Conservation (phyloP, 1,284 basidiomycete genomes). For the Ceratorhiza oryzae-sativae region DNA sequence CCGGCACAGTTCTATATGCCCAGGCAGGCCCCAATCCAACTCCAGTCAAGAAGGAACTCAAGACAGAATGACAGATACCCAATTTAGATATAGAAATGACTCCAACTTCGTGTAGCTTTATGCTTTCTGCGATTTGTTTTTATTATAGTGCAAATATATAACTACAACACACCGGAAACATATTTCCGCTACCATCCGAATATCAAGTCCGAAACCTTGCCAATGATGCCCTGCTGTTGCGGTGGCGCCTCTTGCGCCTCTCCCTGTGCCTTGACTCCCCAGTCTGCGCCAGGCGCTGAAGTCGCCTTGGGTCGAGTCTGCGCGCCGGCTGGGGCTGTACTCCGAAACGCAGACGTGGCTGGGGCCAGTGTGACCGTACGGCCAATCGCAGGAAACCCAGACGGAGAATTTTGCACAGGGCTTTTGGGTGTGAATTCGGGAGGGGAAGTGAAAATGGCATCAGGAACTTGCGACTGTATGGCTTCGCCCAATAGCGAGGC, state of each 20-base stretch:
- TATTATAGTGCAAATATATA: no score
- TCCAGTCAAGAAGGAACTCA: neutral
- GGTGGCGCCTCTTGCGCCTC: neutral
- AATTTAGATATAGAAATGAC: constrained; percentile 4
- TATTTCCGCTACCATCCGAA: constrained; percentile 29
- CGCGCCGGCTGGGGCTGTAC: constrained; percentile 1
- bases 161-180: neutral
- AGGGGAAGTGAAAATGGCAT: neutral
- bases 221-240: constrained; percentile 29
- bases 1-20: constrained; percentile 64
- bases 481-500: constrained; percentile 22
- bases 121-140: neutral
- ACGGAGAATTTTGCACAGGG: neutral
- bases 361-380: constrained; percentile 6
- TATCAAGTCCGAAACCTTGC: constrained; percentile 33
- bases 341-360: constrained; percentile 18
- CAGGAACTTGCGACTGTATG: neutral
- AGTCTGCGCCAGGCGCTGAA: constrained; percentile 28
- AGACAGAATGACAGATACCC: neutral
- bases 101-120: constrained; percentile 15
- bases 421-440: constrained; percentile 29
- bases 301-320: constrained; percentile 19
- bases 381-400: neutral
- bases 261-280: constrained; percentile 22
- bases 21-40: neutral